Evolutionary conservation across 208 protist species (phyloP).

Genomic region (Crithidia fasciculata): DNA sequence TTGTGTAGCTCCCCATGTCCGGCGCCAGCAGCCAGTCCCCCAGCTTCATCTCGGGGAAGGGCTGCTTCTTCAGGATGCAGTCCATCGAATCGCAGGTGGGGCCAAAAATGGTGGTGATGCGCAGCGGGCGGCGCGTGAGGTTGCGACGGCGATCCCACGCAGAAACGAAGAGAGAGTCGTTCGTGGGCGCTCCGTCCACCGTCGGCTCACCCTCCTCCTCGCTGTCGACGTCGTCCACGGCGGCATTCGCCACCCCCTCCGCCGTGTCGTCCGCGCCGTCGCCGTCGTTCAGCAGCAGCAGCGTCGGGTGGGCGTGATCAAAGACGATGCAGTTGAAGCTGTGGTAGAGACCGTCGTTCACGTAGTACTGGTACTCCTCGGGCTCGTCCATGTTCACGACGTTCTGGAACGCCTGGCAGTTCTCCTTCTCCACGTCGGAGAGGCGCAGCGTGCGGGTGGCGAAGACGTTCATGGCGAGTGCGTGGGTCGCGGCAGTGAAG

Average conservation of each 20-base stretch:
- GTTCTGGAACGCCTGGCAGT: slow-evolving; percentile 25
- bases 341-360: slow-evolving; percentile 88
- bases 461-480: slow-evolving; percentile 77
- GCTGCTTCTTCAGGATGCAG: slow-evolving; percentile 69
- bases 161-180: slow-evolving; percentile 28
- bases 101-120: slow-evolving; percentile 78
- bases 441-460: slow-evolving; percentile 45
- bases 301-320: slow-evolving; percentile 68
- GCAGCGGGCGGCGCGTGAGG: slow-evolving; percentile 37
- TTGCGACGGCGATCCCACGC: slow-evolving; percentile 28
- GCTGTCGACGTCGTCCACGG: not conserved
- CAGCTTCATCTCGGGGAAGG: slow-evolving; percentile 75
- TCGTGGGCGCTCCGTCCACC: slow-evolving; percentile 13
- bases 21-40: slow-evolving; percentile 85
- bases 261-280: slow-evolving; percentile 26
- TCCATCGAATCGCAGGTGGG: slow-evolving; percentile 90
- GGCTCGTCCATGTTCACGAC: slow-evolving; percentile 29
- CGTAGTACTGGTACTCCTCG: slow-evolving; percentile 79
- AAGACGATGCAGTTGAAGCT: slow-evolving; percentile 90
- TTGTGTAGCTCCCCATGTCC: slow-evolving; percentile 91
- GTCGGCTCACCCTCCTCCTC: slow-evolving; percentile 28
- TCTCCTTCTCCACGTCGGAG: slow-evolving; percentile 36
- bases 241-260: slow-evolving; percentile 4
- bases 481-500: slow-evolving; percentile 70
- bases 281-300: slow-evolving; percentile 51